Evolutionary conservation across 2,329 filamentous ascomycete genomes (phyloP).

Genomic region (Fusarium multiceps): DNA sequence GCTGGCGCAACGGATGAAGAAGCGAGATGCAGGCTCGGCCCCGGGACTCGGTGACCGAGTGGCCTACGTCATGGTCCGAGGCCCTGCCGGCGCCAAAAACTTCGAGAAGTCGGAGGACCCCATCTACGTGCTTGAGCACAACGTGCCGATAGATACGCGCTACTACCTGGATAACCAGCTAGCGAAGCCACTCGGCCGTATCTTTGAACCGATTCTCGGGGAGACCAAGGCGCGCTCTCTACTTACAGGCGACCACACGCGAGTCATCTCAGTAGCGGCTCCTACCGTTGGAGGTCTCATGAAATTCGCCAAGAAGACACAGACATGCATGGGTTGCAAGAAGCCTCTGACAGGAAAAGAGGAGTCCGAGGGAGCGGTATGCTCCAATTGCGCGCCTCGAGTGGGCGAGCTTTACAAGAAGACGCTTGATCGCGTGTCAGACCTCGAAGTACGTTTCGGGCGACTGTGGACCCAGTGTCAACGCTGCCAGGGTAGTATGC

Average conservation of each 20-base stretch:
- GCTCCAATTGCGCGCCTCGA: slow-evolving; percentile 83
- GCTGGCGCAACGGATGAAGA: slow-evolving; percentile 94
- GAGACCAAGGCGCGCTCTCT: slow-evolving; percentile 90
- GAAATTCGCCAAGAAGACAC: slow-evolving; percentile 98
- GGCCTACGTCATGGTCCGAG: slow-evolving; percentile 97
- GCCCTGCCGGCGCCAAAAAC: slow-evolving; percentile 88
- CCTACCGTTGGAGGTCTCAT: slow-evolving; percentile 93
- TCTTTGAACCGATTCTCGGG: slow-evolving; percentile 97
- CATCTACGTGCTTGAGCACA: slow-evolving; percentile 96
- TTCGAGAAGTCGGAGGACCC: slow-evolving; percentile 98
- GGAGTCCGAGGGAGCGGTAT: slow-evolving; percentile 88
- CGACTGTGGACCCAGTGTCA: slow-evolving; percentile 98
- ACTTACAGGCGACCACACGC: slow-evolving; percentile 91
- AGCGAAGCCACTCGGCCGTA: slow-evolving; percentile 90
- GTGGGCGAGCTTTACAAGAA: slow-evolving; percentile 95
- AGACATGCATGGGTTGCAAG: slow-evolving; percentile 99
- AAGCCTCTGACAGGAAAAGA: slow-evolving; percentile 86
- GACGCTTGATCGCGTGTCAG: slow-evolving; percentile 86
- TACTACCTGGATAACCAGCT: slow-evolving; percentile 99
- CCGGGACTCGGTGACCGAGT: slow-evolving; percentile 94
- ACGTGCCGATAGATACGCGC: slow-evolving; percentile 96
- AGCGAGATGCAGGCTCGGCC: slow-evolving; percentile 94
- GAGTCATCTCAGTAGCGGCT: slow-evolving; percentile 91
- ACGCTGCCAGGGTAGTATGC: slow-evolving; percentile 95
- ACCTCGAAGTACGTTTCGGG: slow-evolving; percentile 92